Percentiles rank a stretch among this genome's conserved stretches.
Conservation (phyloP, 495 filamentous ascomycete species). For the Xylaria sp. region DNA sequence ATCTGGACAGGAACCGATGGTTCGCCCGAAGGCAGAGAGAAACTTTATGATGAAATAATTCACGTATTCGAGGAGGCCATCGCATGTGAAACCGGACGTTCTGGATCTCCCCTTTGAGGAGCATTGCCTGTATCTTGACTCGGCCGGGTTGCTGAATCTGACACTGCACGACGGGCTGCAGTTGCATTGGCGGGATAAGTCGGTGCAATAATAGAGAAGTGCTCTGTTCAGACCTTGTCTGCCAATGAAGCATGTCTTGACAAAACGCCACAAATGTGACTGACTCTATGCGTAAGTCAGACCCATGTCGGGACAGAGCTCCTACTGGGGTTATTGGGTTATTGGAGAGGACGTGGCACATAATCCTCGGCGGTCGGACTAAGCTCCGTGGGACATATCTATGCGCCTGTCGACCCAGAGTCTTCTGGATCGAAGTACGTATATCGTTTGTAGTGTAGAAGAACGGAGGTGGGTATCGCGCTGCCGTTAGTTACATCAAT, state of each 20-base stretch:
- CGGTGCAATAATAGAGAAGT: too few relatives aligned
- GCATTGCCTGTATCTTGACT: background rate
- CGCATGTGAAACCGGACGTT: slow-evolving; percentile 26
- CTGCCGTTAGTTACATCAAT: too few relatives aligned
- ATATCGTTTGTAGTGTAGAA: too few relatives aligned
- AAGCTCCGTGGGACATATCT: background rate
- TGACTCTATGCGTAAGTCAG: background rate
- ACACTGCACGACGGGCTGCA: background rate
- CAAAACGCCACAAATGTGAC: background rate
- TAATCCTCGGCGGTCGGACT: background rate
- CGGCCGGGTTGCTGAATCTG: background rate
- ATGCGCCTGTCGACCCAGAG: too few relatives aligned
- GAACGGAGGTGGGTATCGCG: too few relatives aligned
- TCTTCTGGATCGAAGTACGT: too few relatives aligned
- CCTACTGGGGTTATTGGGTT: background rate
- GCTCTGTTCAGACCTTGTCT: background rate
- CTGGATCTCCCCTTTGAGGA: background rate
- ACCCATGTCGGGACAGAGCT: background rate
- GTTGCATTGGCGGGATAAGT: background rate
- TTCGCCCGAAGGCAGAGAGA: slow-evolving; percentile 32
- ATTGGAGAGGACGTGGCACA: background rate
- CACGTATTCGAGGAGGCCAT: slow-evolving; percentile 34
- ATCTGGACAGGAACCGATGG: slow-evolving; percentile 43
- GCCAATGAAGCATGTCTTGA: background rate
- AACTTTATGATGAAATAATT: slow-evolving; percentile 42